A percentile compares a stretch with the other conserved stretches of the same genome.
Evolutionary conservation across 768 basidiomycete species (phyloP).

Genomic region (Cyclocybe aegerita): DNA sequence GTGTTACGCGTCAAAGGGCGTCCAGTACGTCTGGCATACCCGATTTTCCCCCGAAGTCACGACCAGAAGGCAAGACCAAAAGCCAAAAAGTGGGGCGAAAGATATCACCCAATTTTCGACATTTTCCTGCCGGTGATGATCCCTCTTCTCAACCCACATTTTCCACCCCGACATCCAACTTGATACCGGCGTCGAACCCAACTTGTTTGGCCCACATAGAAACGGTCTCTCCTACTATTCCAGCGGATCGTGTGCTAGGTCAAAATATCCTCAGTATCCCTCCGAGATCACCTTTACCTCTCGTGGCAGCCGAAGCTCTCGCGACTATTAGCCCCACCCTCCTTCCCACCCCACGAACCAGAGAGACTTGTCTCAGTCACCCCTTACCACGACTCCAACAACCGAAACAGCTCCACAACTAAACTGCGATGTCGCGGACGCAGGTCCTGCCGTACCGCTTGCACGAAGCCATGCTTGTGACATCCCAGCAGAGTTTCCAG

Average conservation of each 20-base stretch:
- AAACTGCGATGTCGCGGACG: neutral
- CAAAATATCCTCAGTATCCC: slow-evolving; percentile 6
- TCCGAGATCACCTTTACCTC: slow-evolving; percentile 10
- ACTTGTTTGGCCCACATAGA: slow-evolving; percentile 6
- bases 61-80: slow-evolving; percentile 3
- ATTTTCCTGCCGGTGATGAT: slow-evolving; percentile 30
- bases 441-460: no score
- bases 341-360: slow-evolving; percentile 5
- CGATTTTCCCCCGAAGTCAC: neutral
- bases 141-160: slow-evolving; percentile 21
- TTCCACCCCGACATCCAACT: slow-evolving; percentile 10
- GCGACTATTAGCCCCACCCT: slow-evolving; percentile 10
- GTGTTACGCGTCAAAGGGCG: slow-evolving; percentile 3
- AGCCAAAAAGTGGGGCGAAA: slow-evolving; percentile 9
- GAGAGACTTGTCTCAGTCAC: slow-evolving; percentile 5
- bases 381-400: neutral
- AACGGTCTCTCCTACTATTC: slow-evolving; percentile 13
- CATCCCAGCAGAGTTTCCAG: neutral
- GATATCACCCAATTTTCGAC: slow-evolving; percentile 26
- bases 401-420: neutral
- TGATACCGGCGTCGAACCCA: slow-evolving; percentile 5
- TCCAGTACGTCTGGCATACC: slow-evolving; percentile 7
- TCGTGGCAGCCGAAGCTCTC: slow-evolving; percentile 10
- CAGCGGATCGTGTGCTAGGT: slow-evolving; percentile 14
- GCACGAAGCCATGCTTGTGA: neutral